These are phyloP conservation scores for Adansonia gregorii DNA, from an alignment of 441 rosid genomes.

Conservation along the genomic window DNA sequence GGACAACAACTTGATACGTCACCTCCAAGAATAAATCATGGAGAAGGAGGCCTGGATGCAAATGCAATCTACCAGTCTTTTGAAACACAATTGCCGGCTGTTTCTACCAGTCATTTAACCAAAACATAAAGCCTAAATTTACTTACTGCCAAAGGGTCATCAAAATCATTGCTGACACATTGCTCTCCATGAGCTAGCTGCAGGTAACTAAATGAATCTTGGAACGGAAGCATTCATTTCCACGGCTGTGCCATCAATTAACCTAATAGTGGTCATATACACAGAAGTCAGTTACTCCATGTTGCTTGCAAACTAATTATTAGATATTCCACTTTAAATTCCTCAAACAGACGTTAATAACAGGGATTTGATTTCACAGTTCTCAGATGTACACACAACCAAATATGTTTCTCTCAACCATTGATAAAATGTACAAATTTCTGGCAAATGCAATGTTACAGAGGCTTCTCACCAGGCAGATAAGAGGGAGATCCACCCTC, in stretches of 20 bases:
- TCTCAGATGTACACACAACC: slow-evolving; percentile 42
- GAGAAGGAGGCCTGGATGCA: slow-evolving; percentile 7
- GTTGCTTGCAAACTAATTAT: slow-evolving; percentile 33
- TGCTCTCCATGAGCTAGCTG: not conserved
- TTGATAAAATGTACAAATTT: slow-evolving; percentile 30
- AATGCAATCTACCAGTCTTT: not conserved
- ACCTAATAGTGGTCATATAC: slow-evolving; percentile 27
- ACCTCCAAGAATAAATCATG: not conserved
- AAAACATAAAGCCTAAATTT: not conserved
- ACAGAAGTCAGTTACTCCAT: slow-evolving; percentile 32
- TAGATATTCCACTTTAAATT: slow-evolving; percentile 24
- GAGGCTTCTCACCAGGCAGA: slow-evolving; percentile 70
- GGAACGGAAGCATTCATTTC: slow-evolving; percentile 26
- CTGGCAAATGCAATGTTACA: slow-evolving; percentile 34
- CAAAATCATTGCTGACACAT: slow-evolving; percentile 12
- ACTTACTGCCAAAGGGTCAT: slow-evolving; percentile 15
- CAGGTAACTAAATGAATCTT: not conserved
- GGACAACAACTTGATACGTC: not conserved
- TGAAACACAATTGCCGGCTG: no score
- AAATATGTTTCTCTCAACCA: slow-evolving; percentile 31
- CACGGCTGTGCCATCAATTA: slow-evolving; percentile 26
- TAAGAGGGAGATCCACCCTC: slow-evolving; percentile 88
- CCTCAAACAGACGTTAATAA: slow-evolving; percentile 24
- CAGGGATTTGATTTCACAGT: slow-evolving; percentile 28
- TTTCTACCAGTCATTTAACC: not conserved